Conservation (phyloP, 2,329 filamentous ascomycete genomes). For the Ambrosiella xylebori region DNA sequence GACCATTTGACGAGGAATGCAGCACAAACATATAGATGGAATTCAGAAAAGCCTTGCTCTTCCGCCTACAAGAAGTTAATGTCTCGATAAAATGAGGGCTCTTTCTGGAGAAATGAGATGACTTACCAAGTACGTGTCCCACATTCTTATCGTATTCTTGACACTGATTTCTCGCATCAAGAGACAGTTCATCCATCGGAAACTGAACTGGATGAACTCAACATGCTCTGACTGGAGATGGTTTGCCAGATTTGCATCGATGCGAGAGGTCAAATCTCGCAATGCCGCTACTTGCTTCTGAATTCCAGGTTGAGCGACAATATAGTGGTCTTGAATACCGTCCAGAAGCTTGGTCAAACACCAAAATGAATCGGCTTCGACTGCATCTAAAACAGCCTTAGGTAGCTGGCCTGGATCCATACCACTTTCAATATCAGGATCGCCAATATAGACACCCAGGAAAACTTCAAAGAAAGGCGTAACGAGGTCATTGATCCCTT, state of each 20-base stretch:
- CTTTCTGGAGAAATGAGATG: constrained; percentile 13
- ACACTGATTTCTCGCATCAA: constrained; percentile 96
- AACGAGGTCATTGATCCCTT: constrained; percentile 95
- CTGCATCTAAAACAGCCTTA: constrained; percentile 77
- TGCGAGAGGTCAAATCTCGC: constrained; percentile 76
- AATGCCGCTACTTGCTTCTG: constrained; percentile 82
- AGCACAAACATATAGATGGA: constrained; percentile 95
- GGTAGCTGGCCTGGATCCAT: constrained; percentile 96
- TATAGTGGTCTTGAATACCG: constrained; percentile 97
- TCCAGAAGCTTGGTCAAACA: constrained; percentile 95
- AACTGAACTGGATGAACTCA: constrained; percentile 98
- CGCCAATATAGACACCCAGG: constrained; percentile 84
- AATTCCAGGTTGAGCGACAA: constrained; percentile 91
- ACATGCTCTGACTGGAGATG: constrained; percentile 83
- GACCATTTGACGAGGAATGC: constrained; percentile 98
- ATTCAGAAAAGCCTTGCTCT: constrained; percentile 95
- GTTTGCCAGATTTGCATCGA: constrained; percentile 67
- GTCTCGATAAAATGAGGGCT: background rate
- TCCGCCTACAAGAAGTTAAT: constrained; percentile 48
- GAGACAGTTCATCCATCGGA: constrained; percentile 98
- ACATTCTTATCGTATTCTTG: constrained; percentile 94
- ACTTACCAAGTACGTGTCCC: constrained; percentile 93
- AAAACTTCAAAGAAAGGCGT: constrained; percentile 98
- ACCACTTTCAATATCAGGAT: constrained; percentile 74
- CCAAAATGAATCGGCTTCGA: constrained; percentile 97